Evolutionary conservation across 2,329 filamentous ascomycete genomes (phyloP).

Genomic region (Rachicladosporium sp.): DNA sequence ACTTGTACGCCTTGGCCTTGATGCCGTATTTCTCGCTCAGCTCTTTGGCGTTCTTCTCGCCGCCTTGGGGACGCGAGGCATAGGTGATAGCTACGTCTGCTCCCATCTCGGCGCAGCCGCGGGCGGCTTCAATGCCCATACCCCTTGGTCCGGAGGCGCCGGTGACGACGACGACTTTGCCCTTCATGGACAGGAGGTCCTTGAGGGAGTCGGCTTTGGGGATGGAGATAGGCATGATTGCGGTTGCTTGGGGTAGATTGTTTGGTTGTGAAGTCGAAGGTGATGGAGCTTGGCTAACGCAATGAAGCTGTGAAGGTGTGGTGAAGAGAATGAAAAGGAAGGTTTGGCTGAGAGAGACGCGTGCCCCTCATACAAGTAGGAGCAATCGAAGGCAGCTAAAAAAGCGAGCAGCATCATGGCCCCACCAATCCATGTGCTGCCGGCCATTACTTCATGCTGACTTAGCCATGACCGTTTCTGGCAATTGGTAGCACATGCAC

Average conservation of each 20-base stretch:
- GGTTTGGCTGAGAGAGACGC: background rate
- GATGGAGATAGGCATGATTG: background rate
- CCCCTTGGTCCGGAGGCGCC: constrained; percentile 50
- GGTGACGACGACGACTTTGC: constrained; percentile 41
- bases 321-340: constrained; percentile 1
- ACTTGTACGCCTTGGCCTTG: constrained; percentile 58
- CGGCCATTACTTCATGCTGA: no score
- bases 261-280: constrained; percentile 4
- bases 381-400: no score
- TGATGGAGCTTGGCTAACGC: background rate
- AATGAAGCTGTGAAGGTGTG: background rate
- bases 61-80: constrained; percentile 47
- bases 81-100: constrained; percentile 57
- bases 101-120: constrained; percentile 52
- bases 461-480: no score
- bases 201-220: constrained; percentile 44
- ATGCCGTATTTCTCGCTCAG: constrained; percentile 47
- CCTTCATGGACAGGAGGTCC: constrained; percentile 43
- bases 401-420: no score
- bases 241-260: background rate
- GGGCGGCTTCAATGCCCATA: constrained; percentile 56
- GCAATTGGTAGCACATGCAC: no score
- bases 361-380: no score
- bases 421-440: no score
- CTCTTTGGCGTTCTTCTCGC: constrained; percentile 54